These are phyloP conservation scores for Lipomyces lipofer DNA, from an alignment of 805 yeast species.

Conservation along the genomic window DNA sequence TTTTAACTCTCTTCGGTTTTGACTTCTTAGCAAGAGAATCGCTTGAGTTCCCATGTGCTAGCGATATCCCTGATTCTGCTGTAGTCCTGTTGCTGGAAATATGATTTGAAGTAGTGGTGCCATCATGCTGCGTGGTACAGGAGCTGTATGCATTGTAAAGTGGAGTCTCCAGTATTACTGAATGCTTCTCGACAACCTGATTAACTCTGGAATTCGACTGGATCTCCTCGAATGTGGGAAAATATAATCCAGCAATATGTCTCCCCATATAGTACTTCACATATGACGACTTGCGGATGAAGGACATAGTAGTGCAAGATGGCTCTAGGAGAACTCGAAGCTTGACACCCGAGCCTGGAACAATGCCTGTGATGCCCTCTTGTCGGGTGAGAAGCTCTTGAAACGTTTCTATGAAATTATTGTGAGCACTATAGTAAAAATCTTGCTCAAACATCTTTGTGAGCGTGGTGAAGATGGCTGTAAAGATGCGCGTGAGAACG, in stretches of 20 bases:
- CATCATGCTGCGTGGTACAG: not conserved
- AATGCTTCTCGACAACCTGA: not conserved
- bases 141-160: conserved; percentile 1
- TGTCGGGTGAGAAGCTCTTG: conserved; percentile 8
- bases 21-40: too few relatives aligned
- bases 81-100: too few relatives aligned
- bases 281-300: conserved; percentile 13
- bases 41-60: too few relatives aligned
- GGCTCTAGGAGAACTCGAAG: conserved; percentile 22
- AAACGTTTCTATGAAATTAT: conserved; percentile 14
- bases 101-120: not conserved
- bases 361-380: conserved; percentile 7
- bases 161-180: not conserved
- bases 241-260: not conserved
- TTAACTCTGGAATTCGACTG: not conserved
- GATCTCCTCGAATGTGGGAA: not conserved
- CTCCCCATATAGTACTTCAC: conserved; percentile 6
- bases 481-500: too few relatives aligned
- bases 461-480: too few relatives aligned
- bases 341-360: conserved; percentile 10
- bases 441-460: too few relatives aligned
- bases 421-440: not conserved
- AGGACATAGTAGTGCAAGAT: not conserved
- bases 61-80: too few relatives aligned
- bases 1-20: too few relatives aligned